These are phyloP conservation scores for Ophiocordyceps camponoti-leonardi DNA, from an alignment of 2,329 filamentous ascomycete genomes.

Conservation along the genomic window DNA sequence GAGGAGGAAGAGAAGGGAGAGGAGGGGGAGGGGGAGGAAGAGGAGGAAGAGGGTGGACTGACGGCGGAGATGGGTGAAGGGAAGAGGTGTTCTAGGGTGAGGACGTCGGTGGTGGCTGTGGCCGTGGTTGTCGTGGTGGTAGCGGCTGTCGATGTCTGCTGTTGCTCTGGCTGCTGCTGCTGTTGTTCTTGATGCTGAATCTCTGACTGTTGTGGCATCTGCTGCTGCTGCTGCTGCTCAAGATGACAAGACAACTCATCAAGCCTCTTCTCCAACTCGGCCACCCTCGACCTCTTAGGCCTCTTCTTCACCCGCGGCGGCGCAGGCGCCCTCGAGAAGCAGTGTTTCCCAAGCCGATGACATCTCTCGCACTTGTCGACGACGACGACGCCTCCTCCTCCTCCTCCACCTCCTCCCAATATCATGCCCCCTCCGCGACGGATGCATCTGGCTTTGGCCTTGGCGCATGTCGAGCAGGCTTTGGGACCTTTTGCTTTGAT, in stretches of 20 bases:
- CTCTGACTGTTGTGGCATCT: no score
- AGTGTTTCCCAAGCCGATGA: slow-evolving; percentile 28
- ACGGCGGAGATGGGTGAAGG: slow-evolving; percentile 10
- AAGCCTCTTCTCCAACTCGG: slow-evolving; percentile 31
- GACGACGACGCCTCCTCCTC: no score
- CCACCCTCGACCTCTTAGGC: slow-evolving; percentile 28
- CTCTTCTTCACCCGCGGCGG: slow-evolving; percentile 28
- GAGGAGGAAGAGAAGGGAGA: background rate
- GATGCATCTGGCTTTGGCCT: slow-evolving; percentile 33
- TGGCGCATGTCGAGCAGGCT: slow-evolving; percentile 32
- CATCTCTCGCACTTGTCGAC: slow-evolving; percentile 31
- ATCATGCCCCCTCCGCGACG: no score
- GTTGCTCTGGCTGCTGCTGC: no score
- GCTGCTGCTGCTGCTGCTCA: slow-evolving; percentile 6
- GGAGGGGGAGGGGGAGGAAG: background rate
- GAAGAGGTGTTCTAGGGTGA: slow-evolving; percentile 19
- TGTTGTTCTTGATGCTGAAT: background rate
- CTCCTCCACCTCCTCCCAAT: no score
- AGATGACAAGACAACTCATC: slow-evolving; percentile 30
- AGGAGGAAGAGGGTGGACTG: background rate
- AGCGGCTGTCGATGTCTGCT: no score
- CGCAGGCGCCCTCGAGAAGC: slow-evolving; percentile 27
- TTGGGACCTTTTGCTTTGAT: slow-evolving; percentile 21
- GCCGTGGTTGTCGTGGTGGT: background rate
- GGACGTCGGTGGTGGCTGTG: slow-evolving; percentile 2